Evolutionary conservation across 176 grass and related monocot species (phyloP).

Genomic region (Musa acuminata): DNA sequence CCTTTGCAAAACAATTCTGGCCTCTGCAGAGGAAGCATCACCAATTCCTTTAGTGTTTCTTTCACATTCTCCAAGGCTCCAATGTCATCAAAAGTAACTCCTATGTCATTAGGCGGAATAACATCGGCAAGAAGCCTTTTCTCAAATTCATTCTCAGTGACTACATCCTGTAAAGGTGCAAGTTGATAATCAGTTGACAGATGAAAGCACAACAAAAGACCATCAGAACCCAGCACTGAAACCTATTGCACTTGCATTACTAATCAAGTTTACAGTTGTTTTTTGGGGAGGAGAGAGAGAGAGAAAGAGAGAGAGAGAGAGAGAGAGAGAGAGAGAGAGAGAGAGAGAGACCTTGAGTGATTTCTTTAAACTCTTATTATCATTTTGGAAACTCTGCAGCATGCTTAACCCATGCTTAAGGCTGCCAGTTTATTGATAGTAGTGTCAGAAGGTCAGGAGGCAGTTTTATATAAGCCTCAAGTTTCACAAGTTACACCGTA

Average conservation of each 20-base stretch:
- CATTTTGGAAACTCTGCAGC: slow-evolving; percentile 89
- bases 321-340: too few species aligned
- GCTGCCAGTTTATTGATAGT: slow-evolving; percentile 31
- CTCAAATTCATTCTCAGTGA: slow-evolving; percentile 40
- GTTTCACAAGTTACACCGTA: background rate
- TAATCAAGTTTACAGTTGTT: too few species aligned
- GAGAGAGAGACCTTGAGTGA: slow-evolving; percentile 68
- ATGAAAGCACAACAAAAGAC: background rate
- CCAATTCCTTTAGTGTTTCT: slow-evolving; percentile 24
- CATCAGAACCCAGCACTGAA: background rate
- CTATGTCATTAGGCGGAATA: slow-evolving; percentile 23
- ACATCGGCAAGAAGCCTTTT: slow-evolving; percentile 25
- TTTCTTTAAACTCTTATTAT: slow-evolving; percentile 93
- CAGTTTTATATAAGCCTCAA: background rate
- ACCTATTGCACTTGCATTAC: background rate
- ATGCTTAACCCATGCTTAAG: slow-evolving; percentile 79
- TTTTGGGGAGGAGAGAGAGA: too few species aligned
- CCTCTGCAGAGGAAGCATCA: slow-evolving; percentile 26
- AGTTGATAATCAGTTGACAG: background rate
- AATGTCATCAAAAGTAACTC: slow-evolving; percentile 30
- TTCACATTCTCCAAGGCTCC: slow-evolving; percentile 29
- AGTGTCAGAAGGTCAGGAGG: slow-evolving; percentile 10
- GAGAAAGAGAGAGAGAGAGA: too few species aligned
- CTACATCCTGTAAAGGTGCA: slow-evolving; percentile 57
- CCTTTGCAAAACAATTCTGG: slow-evolving; percentile 53